Evolutionary conservation across 495 filamentous ascomycete genomes (phyloP), one percentile per base, ranked within the genome.

Genomic region (Chaetomium tenue): DNA sequence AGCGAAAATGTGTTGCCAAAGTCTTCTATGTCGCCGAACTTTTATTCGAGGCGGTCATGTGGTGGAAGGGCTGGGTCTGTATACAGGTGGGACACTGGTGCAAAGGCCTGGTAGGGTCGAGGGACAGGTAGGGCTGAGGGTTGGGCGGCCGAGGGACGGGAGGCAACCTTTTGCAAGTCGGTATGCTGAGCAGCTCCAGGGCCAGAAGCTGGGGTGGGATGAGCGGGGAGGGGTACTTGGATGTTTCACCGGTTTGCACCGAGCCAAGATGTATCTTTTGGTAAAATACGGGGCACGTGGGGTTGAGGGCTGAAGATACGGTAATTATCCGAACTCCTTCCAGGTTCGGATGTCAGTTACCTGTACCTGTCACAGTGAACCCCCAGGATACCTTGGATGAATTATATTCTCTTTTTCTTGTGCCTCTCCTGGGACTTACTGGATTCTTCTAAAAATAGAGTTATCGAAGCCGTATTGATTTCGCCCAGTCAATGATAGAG

Each of bases 61-160:
- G 16, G 55, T 47, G 16, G 26, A 11, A 51, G n/a, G 8, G 18
- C 46, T 22, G 51, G 44, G 25, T 51, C 54, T 33, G 30, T 16
- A 22, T 37, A 33, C 28, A 60, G 63, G 47, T 46, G 53, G 16
- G 18, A 48, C 55, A n/a, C 47, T 15, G 48, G 50, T 37, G 33
- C 50, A 20, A 42, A 26, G 40, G 15, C 33, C n/a, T 60, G 44
- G 50, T 16, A 57, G 63, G 37, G 9, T 30, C 40, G 22, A 39
- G 20, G 53, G 52, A 30, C 52, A 66, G 62, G 60, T 71, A 72
- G 66, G 71, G 71, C 71, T 71, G 69, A 73, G 46, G 46, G 70
- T 71, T 73, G 71, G 67, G 71, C 65, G 69, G 65, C 63, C 63
- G 69, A 63, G 47, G 60, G 65, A 60, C 54, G 47, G 59, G 63